These are phyloP conservation scores for Podosphaera leucotricha DNA, from an alignment of 2,329 filamentous ascomycete species.

Conservation along the genomic window DNA sequence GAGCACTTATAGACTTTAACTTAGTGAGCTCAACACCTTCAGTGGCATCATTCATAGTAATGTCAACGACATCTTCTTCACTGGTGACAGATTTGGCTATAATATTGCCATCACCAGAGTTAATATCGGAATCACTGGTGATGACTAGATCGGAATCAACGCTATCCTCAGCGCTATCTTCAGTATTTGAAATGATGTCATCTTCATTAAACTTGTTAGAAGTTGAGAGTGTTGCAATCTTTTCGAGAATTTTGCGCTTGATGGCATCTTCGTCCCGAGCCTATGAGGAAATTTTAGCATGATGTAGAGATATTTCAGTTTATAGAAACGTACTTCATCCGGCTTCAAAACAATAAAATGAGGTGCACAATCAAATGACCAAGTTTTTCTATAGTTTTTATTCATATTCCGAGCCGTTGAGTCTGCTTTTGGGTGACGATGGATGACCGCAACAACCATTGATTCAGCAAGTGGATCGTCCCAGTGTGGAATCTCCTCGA, in stretches of 20 bases:
- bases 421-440: conserved; percentile 24
- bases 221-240: conserved; percentile 54
- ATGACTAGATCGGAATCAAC: conserved; percentile 46
- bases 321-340: conserved; percentile 33
- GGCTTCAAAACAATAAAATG: conserved; percentile 55
- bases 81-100: conserved; percentile 60
- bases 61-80: conserved; percentile 76
- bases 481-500: conserved; percentile 25
- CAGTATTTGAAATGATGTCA: conserved; percentile 19
- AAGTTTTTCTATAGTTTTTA: conserved; percentile 16
- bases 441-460: conserved; percentile 48
- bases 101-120: conserved; percentile 46
- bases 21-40: neutral
- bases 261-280: conserved; percentile 43
- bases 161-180: conserved; percentile 29
- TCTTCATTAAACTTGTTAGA: conserved; percentile 30
- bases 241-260: conserved; percentile 55
- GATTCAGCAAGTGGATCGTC: conserved; percentile 38
- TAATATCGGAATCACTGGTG: conserved; percentile 36
- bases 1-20: neutral
- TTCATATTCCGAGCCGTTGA: conserved; percentile 8
- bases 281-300: conserved; percentile 8
- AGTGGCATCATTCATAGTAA: conserved; percentile 42
- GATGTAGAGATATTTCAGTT: neutral
- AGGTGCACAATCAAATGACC: conserved; percentile 18